phyloP scores from a whole-genome alignment of 2,329 filamentous ascomycete genomes.

The Fonsecaea pugnacius region DNA sequence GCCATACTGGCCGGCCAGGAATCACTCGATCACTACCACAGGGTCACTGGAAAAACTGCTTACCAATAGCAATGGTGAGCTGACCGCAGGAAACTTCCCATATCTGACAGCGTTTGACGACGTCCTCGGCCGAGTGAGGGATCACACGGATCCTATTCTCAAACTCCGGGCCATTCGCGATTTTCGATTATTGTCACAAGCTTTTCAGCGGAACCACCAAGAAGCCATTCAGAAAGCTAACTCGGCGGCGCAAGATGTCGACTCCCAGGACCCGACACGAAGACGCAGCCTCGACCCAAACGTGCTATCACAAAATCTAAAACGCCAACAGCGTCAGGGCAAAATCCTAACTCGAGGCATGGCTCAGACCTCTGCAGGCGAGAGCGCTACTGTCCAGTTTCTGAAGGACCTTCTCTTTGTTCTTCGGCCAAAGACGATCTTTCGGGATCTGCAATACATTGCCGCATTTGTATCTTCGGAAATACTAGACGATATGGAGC shows the following conservation, averaged over 20 bases:
- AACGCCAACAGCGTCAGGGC: slow-evolving; percentile 5
- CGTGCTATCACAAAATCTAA: slow-evolving; percentile 18
- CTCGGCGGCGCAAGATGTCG: not conserved
- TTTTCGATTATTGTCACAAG: slow-evolving; percentile 78
- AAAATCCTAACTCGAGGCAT: slow-evolving; percentile 32
- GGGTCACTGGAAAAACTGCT: slow-evolving; percentile 11
- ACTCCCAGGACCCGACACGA: slow-evolving; percentile 15
- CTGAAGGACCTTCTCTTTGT: slow-evolving; percentile 70
- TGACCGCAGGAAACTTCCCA: slow-evolving; percentile 14
- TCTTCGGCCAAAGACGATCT: slow-evolving; percentile 77
- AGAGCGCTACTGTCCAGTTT: slow-evolving; percentile 56
- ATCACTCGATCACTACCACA: not conserved
- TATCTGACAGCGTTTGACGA: slow-evolving; percentile 41
- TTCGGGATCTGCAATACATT: slow-evolving; percentile 77
- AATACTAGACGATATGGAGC: slow-evolving; percentile 61
- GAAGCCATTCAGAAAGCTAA: not conserved
- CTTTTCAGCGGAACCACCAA: slow-evolving; percentile 41
- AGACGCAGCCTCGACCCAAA: slow-evolving; percentile 33
- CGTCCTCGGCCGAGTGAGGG: slow-evolving; percentile 82
- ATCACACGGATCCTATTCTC: slow-evolving; percentile 82
- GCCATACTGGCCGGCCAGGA: not conserved
- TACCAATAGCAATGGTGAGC: not conserved
- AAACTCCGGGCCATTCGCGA: slow-evolving; percentile 85
- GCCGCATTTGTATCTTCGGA: slow-evolving; percentile 64
- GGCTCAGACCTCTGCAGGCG: slow-evolving; percentile 6